Conservation (phyloP, 2,329 filamentous ascomycete genomes). For the Periglandula ipomoeae region DNA sequence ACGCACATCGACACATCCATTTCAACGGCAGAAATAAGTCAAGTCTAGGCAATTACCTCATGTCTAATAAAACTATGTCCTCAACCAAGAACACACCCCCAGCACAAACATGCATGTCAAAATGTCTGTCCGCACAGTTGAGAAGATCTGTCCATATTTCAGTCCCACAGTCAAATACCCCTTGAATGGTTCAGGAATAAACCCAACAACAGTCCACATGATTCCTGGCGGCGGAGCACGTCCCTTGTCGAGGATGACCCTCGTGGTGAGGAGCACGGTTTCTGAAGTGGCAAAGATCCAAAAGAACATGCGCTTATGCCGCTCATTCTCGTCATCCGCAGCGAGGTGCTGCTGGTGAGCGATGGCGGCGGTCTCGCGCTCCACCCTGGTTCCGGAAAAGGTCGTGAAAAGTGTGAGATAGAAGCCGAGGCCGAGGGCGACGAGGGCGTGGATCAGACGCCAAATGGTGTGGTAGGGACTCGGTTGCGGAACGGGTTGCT, state of each 20-base stretch:
- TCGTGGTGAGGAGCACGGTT: conserved; percentile 59
- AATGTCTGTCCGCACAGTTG: conserved; percentile 63
- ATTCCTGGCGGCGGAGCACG: conserved; percentile 49
- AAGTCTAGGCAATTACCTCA: too few relatives aligned
- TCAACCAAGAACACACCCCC: conserved; percentile 44
- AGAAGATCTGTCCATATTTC: conserved; percentile 62
- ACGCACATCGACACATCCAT: too few relatives aligned
- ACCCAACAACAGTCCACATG: conserved; percentile 51
- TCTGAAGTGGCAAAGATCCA: conserved; percentile 75
- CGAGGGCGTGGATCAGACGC: conserved; percentile 64
- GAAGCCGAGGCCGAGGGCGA: conserved; percentile 59
- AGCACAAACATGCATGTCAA: conserved; percentile 69
- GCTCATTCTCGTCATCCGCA: conserved; percentile 21
- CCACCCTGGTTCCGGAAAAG: conserved; percentile 57
- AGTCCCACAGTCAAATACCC: conserved; percentile 52
- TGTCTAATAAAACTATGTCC: conserved; percentile 12
- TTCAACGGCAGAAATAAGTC: not conserved
- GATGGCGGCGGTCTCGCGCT: conserved; percentile 39
- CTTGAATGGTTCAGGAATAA: conserved; percentile 56
- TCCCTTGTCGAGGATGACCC: conserved; percentile 61
- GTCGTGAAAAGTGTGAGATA: conserved; percentile 61
- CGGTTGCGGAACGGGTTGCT: conserved; percentile 21
- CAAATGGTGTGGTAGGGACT: conserved; percentile 45
- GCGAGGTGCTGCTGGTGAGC: conserved; percentile 16
- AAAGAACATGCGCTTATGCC: conserved; percentile 46